Evolutionary conservation across 75 land plant species (phyloP), one percentile per base, ranked within the genome.

Genomic region (Gnetum montanum): DNA sequence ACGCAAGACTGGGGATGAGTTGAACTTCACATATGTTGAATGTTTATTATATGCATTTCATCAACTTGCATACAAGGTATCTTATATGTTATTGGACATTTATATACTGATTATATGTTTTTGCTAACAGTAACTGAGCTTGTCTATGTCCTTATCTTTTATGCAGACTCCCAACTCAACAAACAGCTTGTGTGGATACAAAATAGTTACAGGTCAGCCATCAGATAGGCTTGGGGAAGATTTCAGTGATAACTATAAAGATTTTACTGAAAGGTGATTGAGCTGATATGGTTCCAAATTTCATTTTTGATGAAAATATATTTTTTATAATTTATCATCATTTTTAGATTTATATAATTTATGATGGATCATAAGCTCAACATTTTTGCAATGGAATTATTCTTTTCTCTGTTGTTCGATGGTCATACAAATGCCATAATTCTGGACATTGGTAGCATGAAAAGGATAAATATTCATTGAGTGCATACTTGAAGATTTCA

Each of bases 211-310:
- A 34, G 98, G 98, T 31, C 98, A 93, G 59, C 96, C 98, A 26
- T 93, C 98, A 30, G 98, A 93, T 51, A 81, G 98, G 59, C 75
- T 93, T 64, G 98, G 98, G 46, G 98, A 93, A 69, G 98, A 93
- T 68, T 93, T 93, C 58, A 78, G 84, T 8, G 91, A 85, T n/a
- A 47, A 56, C 43, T 77, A 70, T 51, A 82, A 81, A 69, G 98
- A 93, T 29, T 93, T 93, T 30, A 84, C 72, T 49, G 98, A 89
- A 67, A 85, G 98, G 98, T n/a, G n/a, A n/a, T n/a, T n/a, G n/a
- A n/a, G n/a, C n/a, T n/a, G 75, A 59, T 46, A 1, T 22, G 18
- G 30, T 0, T 15, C 15, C 10, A 40, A 40, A 15, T 40, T 40
- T 10, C 41, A 40, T 10, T 10, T 15, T 10, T 54, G 6, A 4